Evolutionary conservation across 1,284 basidiomycete genomes (phyloP).

Genomic region (Leccinum pseudoinsigne): DNA sequence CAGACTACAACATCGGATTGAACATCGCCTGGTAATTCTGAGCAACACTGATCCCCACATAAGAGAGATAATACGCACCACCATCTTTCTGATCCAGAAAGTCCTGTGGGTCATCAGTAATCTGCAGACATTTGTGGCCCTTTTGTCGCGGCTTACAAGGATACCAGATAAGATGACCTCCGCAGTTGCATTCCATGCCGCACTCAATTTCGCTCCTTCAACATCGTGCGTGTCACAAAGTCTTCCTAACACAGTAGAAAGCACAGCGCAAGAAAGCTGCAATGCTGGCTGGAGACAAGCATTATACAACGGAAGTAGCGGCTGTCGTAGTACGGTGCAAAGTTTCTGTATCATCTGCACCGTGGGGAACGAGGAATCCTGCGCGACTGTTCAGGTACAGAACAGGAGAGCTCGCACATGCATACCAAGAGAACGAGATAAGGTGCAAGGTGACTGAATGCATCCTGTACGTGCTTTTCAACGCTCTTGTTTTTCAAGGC

Average conservation of each 20-base stretch:
- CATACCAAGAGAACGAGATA: constrained; percentile 37
- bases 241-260: constrained; percentile 36
- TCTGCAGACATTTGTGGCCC: constrained; percentile 2
- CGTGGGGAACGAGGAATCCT: constrained; percentile 38
- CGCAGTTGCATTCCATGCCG: constrained; percentile 39
- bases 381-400: neutral
- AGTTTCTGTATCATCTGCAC: constrained; percentile 32
- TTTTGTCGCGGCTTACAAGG: constrained; percentile 33
- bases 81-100: constrained; percentile 28
- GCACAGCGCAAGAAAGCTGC: constrained; percentile 34
- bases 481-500: constrained; percentile 17
- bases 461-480: constrained; percentile 21
- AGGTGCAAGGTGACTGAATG: constrained; percentile 30
- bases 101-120: constrained; percentile 26
- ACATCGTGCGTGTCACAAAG: constrained; percentile 19
- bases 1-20: constrained; percentile 21
- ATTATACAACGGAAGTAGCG: constrained; percentile 39
- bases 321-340: constrained; percentile 33
- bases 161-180: constrained; percentile 43
- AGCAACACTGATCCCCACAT: neutral
- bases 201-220: constrained; percentile 16
- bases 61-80: constrained; percentile 15
- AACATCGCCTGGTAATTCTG: constrained; percentile 13
- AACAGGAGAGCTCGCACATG: neutral
- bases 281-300: constrained; percentile 34